phyloP scores from a whole-genome alignment of 148 eudicot genomes.

The Simmondsia chinensis region DNA sequence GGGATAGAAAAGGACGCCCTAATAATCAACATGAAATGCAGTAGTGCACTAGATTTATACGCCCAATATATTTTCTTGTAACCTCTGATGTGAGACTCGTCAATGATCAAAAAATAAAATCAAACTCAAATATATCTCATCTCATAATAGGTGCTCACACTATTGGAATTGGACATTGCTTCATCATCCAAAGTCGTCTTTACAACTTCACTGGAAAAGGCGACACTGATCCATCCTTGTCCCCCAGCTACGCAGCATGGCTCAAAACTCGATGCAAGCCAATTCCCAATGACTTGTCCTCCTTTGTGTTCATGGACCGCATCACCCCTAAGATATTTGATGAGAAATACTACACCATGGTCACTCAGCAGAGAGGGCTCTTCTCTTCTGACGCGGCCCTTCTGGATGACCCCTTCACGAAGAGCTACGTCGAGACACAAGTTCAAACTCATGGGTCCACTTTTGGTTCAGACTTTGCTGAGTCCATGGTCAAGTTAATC shows the following conservation, averaged over 20 bases:
- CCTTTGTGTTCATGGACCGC: slow-evolving; percentile 35
- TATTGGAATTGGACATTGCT: slow-evolving; percentile 50
- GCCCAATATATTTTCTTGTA: not conserved
- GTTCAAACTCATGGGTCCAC: slow-evolving; percentile 10
- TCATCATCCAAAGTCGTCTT: slow-evolving; percentile 20
- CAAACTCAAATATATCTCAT: too few species aligned
- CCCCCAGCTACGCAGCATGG: slow-evolving; percentile 18
- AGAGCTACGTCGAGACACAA: slow-evolving; percentile 21
- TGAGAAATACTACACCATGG: slow-evolving; percentile 30
- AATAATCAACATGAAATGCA: too few species aligned
- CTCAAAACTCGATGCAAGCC: slow-evolving; percentile 27
- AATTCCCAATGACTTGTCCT: slow-evolving; percentile 2
- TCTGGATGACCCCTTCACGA: slow-evolving; percentile 24
- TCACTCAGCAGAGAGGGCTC: slow-evolving; percentile 36
- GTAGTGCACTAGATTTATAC: too few species aligned
- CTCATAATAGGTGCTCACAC: slow-evolving; percentile 69
- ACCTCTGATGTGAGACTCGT: not conserved
- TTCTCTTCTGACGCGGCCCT: slow-evolving; percentile 54
- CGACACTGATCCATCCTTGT: slow-evolving; percentile 43
- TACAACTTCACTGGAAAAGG: slow-evolving; percentile 64
- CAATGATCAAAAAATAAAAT: too few species aligned
- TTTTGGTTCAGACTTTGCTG: slow-evolving; percentile 27
- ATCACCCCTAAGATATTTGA: slow-evolving; percentile 39
- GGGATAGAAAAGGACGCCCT: too few species aligned
- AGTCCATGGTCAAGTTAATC: slow-evolving; percentile 21